phyloP scores from a whole-genome alignment of 352 stramenopile species.

The Vaucheria bursata region DNA sequence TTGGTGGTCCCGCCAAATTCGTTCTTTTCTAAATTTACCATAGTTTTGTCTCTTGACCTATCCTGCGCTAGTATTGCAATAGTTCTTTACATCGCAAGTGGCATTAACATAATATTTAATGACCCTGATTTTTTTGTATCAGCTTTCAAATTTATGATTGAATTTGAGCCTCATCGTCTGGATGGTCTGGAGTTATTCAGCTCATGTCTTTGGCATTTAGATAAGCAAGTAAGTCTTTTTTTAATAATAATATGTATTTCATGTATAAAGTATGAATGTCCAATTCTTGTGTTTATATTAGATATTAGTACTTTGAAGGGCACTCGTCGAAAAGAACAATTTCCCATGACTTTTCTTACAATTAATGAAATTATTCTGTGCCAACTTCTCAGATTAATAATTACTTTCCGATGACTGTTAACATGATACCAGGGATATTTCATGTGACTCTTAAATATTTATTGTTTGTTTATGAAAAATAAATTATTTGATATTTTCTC shows the following conservation, averaged over 20 bases:
- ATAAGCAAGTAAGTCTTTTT: constrained; percentile 78
- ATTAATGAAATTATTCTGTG: no score
- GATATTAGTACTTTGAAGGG: neutral
- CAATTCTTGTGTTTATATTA: neutral
- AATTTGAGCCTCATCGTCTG: constrained; percentile 78
- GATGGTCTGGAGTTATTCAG: constrained; percentile 85
- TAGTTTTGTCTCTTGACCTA: neutral
- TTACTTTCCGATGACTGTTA: no score
- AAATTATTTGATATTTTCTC: no score
- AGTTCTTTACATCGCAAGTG: neutral
- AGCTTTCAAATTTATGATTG: constrained; percentile 75
- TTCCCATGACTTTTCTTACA: no score
- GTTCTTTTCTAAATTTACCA: neutral
- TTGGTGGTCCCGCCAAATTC: no score
- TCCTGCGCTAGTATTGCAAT: neutral
- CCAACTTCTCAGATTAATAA: no score
- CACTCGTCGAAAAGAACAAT: neutral
- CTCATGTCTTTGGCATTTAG: constrained; percentile 91
- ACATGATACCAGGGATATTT: no score
- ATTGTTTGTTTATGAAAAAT: no score
- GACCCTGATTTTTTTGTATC: neutral
- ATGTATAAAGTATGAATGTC: neutral
- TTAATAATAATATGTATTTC: no score
- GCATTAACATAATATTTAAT: neutral
- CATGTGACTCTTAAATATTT: no score